Conservation (phyloP, 1,284 basidiomycete genomes). For the Marasmius oreades region DNA sequence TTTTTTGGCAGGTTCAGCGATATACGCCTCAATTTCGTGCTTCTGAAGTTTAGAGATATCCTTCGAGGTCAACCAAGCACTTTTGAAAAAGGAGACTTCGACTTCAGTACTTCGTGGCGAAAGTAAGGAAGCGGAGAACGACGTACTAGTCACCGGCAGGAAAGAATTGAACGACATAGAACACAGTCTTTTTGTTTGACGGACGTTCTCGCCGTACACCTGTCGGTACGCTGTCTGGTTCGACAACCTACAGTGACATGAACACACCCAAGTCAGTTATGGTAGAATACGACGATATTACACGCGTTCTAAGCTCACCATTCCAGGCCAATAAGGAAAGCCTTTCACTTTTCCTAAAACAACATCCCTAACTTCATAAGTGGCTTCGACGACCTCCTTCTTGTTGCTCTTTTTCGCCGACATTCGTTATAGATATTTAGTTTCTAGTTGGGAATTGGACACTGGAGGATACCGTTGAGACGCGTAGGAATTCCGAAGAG, state of each 20-base stretch:
- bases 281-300: constrained; percentile 9
- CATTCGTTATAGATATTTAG: background rate
- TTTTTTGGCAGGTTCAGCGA: constrained; percentile 73
- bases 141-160: constrained; percentile 85
- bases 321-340: constrained; percentile 90
- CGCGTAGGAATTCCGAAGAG: background rate
- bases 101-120: background rate
- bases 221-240: constrained; percentile 61
- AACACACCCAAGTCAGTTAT: constrained; percentile 11
- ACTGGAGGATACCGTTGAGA: background rate
- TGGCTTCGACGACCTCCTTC: constrained; percentile 12
- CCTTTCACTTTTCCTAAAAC: constrained; percentile 93
- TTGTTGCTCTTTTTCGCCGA: constrained; percentile 2
- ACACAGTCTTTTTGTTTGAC: constrained; percentile 62
- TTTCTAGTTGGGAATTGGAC: background rate
- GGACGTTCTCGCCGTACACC: constrained; percentile 70
- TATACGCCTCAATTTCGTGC: constrained; percentile 83
- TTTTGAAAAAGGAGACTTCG: background rate
- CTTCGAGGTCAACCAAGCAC: constrained; percentile 82
- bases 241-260: constrained; percentile 58
- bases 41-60: constrained; percentile 79
- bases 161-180: constrained; percentile 86
- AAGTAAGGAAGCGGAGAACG: background rate
- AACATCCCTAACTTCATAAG: constrained; percentile 60
- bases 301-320: constrained; percentile 49